These are phyloP conservation scores for Solanum hybrid DNA, from an alignment of 305 asterid genomes.

Conservation along the genomic window DNA sequence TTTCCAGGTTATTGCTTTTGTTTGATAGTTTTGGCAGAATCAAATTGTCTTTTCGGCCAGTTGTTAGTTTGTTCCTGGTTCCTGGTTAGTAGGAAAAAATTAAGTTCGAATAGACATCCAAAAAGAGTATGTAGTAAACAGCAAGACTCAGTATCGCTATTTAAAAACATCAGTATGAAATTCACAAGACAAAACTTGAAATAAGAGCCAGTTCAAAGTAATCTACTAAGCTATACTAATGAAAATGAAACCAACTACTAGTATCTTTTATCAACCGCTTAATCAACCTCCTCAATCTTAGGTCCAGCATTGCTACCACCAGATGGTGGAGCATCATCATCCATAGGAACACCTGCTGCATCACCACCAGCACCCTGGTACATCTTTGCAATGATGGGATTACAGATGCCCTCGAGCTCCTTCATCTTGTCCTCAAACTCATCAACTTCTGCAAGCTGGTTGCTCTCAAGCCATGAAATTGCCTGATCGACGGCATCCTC, in stretches of 20 bases:
- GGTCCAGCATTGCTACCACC: conserved; percentile 28
- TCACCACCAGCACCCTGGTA: conserved; percentile 26
- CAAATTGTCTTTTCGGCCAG: background rate
- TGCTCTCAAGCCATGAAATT: conserved; percentile 28
- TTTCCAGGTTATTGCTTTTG: background rate
- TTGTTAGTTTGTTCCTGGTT: background rate
- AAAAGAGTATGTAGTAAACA: background rate
- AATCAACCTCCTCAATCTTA: conserved; percentile 30
- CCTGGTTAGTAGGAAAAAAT: background rate
- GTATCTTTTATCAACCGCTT: background rate
- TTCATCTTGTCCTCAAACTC: conserved; percentile 40
- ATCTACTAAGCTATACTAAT: background rate
- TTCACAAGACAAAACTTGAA: background rate
- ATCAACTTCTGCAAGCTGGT: conserved; percentile 36
- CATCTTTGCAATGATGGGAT: conserved; percentile 35
- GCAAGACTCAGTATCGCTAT: background rate
- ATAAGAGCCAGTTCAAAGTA: background rate
- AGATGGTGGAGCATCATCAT: conserved; percentile 21
- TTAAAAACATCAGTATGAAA: background rate
- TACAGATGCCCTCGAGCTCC: conserved; percentile 35
- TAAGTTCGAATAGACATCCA: background rate
- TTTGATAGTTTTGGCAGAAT: background rate
- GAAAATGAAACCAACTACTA: background rate
- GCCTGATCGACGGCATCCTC: conserved; percentile 28
- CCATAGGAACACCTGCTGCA: conserved; percentile 18